Conservation (phyloP, 352 stramenopile species). For the Phytopythium mirpurense region DNA sequence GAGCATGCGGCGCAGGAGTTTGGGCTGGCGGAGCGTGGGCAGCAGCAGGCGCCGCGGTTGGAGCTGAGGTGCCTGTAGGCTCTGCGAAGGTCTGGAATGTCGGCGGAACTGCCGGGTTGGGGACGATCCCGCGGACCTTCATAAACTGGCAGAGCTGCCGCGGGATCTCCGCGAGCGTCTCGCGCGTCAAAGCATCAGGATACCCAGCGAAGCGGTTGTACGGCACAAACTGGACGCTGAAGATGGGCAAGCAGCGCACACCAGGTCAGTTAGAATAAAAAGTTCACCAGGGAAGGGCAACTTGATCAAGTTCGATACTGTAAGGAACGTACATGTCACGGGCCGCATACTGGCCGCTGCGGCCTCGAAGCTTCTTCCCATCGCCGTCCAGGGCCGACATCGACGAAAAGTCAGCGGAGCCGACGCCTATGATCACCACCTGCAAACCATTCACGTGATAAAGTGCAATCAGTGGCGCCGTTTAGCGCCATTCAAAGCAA, state of each 20-base stretch:
- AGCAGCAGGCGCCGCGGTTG: conserved; percentile 12
- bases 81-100: conserved; percentile 43
- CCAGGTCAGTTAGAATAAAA: neutral
- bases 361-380: conserved; percentile 36
- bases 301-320: neutral
- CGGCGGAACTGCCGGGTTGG: conserved; percentile 39
- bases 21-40: conserved; percentile 7
- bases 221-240: conserved; percentile 61
- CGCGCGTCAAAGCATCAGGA: conserved; percentile 33
- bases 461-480: neutral
- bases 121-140: conserved; percentile 47
- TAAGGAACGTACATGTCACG: conserved; percentile 53
- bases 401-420: conserved; percentile 57
- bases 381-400: conserved; percentile 69
- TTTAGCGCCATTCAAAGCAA: too few species aligned
- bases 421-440: conserved; percentile 78
- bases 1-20: conserved; percentile 2
- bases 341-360: conserved; percentile 25
- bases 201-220: conserved; percentile 47
- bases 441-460: conserved; percentile 7
- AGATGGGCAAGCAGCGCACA: neutral
- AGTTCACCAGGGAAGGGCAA: too few species aligned
- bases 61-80: conserved; percentile 17
- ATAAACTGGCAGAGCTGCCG: conserved; percentile 76
- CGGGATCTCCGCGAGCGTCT: conserved; percentile 70